Percentiles rank a stretch among this genome's conserved stretches.
These are phyloP conservation scores for Cladosporium sp. DNA, from an alignment of 2,329 filamentous ascomycete species.

Conservation along the genomic window DNA sequence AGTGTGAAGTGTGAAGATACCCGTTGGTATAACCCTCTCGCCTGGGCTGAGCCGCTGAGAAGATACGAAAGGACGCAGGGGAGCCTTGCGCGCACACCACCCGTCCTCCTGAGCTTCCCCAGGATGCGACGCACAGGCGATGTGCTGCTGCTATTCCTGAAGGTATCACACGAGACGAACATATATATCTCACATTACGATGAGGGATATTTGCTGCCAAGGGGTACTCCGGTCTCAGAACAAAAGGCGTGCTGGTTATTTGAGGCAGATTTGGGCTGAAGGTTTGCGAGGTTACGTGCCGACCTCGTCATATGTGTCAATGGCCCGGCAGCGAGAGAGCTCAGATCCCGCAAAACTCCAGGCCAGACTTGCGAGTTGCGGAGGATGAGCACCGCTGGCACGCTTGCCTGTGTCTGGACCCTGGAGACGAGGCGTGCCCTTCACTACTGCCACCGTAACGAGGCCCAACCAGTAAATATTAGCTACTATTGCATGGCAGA, in stretches of 20 bases:
- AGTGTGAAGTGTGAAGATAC: slow-evolving; percentile 16
- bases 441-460: slow-evolving; percentile 1
- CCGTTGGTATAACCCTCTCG: slow-evolving; percentile 17
- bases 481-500: slow-evolving; percentile 3
- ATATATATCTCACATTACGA: not conserved
- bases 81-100: not conserved
- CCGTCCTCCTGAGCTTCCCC: slow-evolving; percentile 3
- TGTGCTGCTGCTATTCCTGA: slow-evolving; percentile 4
- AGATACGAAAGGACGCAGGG: slow-evolving; percentile 12
- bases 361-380: slow-evolving; percentile 14
- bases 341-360: slow-evolving; percentile 19
- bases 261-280: slow-evolving; percentile 8
- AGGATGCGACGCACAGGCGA: slow-evolving; percentile 10
- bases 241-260: slow-evolving; percentile 3
- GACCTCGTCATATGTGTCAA: slow-evolving; percentile 21
- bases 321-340: not conserved
- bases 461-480: not conserved
- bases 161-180: not conserved
- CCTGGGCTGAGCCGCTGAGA: not conserved
- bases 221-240: not conserved
- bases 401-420: slow-evolving; percentile 12
- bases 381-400: slow-evolving; percentile 2
- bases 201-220: not conserved
- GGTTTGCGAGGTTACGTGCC: slow-evolving; percentile 5
- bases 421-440: slow-evolving; percentile 11